These are phyloP conservation scores for Paxillus rubicundulus DNA, from an alignment of 768 basidiomycete genomes.

Conservation along the genomic window DNA sequence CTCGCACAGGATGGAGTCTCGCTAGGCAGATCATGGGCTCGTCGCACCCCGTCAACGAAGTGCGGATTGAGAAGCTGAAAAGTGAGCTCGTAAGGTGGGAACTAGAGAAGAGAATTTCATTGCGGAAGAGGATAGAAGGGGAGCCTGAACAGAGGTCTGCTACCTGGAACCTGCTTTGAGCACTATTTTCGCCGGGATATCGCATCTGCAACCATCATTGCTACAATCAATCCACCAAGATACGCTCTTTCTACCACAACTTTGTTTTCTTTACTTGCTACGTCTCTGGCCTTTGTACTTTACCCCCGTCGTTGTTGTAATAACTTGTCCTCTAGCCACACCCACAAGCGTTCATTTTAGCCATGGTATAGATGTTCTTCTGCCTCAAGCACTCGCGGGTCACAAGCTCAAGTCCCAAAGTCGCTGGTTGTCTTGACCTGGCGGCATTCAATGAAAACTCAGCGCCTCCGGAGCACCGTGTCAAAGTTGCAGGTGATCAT, in stretches of 20 bases:
- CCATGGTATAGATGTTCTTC: no score
- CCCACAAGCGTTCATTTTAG: no score
- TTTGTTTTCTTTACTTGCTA: neutral
- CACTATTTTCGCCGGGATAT: neutral
- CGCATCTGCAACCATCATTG: neutral
- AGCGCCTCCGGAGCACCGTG: no score
- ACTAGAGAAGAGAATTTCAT: constrained; percentile 30
- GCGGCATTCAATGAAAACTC: no score
- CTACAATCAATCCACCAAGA: neutral
- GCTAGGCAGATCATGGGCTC: constrained; percentile 34
- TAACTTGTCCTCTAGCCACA: neutral
- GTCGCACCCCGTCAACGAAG: constrained; percentile 45
- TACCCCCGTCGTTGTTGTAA: neutral
- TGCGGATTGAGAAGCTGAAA: constrained; percentile 40
- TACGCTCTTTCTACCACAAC: neutral
- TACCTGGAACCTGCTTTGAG: constrained; percentile 14
- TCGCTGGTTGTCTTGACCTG: no score
- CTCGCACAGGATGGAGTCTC: constrained; percentile 14
- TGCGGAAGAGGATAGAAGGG: constrained; percentile 20
- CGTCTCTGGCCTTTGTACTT: neutral
- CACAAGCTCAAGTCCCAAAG: no score
- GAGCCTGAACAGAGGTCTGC: constrained; percentile 15
- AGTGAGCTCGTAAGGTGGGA: constrained; percentile 49
- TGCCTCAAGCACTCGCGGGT: no score
- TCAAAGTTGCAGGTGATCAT: no score